Conservation (phyloP, 2,329 filamentous ascomycete genomes). For the Penicillium aurantiogriseum region DNA sequence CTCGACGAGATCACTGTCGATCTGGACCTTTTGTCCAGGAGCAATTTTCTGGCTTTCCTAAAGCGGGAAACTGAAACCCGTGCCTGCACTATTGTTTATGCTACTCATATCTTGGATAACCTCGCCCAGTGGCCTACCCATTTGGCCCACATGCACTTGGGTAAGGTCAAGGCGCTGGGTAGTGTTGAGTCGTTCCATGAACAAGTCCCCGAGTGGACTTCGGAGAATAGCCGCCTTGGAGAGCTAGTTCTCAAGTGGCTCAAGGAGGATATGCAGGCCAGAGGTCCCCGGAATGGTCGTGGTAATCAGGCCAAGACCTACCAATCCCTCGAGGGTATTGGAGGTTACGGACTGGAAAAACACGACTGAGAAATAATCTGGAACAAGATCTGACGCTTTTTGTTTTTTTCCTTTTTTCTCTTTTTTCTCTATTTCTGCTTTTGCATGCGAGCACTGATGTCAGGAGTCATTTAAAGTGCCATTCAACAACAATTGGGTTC, state of each 20-base stretch:
- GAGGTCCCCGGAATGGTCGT: constrained; percentile 71
- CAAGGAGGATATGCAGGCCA: constrained; percentile 70
- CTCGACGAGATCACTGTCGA: constrained; percentile 98
- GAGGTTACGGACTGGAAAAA: constrained; percentile 63
- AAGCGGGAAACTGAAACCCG: constrained; percentile 80
- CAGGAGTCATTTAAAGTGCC: constrained; percentile 13
- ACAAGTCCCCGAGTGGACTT: constrained; percentile 49
- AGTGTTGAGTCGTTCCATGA: constrained; percentile 67
- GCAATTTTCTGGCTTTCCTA: constrained; percentile 81
- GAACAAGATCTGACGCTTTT: neutral
- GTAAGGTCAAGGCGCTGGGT: constrained; percentile 84
- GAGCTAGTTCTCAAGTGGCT: constrained; percentile 88
- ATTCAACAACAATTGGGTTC: constrained; percentile 30
- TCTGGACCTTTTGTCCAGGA: constrained; percentile 79
- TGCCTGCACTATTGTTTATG: constrained; percentile 90
- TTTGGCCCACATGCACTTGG: constrained; percentile 91
- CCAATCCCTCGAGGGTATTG: constrained; percentile 56
- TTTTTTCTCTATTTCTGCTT: constrained; percentile 3
- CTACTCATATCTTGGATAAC: constrained; percentile 96
- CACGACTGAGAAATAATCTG: constrained; percentile 7
- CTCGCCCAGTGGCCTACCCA: constrained; percentile 93
- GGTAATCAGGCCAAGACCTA: constrained; percentile 53
- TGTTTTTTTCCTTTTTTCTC: neutral
- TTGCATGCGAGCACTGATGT: neutral
- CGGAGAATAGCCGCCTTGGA: constrained; percentile 79